phyloP scores from a whole-genome alignment of 2,329 filamentous ascomycete species.

The Orbilia oligospora region DNA sequence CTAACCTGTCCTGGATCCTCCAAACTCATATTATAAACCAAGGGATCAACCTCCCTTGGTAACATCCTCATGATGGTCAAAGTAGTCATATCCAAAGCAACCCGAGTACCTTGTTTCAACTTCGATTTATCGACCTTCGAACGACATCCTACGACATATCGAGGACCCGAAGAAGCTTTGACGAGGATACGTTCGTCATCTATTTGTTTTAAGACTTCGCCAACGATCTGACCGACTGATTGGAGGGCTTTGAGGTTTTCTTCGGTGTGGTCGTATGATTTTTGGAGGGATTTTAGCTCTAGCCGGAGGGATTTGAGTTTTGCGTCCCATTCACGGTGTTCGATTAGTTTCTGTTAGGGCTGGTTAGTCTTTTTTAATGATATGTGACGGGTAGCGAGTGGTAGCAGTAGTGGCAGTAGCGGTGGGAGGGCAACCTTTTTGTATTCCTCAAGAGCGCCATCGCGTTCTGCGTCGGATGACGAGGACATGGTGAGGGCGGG shows the following conservation, averaged over 20 bases:
- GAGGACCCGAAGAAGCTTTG: conserved; percentile 95
- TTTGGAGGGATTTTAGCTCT: conserved; percentile 95
- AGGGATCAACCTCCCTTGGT: conserved; percentile 95
- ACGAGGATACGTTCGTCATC: conserved; percentile 96
- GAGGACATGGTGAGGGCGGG: conserved; percentile 40
- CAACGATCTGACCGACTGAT: conserved; percentile 99
- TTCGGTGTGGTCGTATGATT: conserved; percentile 95
- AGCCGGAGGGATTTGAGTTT: conserved; percentile 94
- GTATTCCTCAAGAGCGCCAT: conserved; percentile 82
- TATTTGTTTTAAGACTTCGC: conserved; percentile 97
- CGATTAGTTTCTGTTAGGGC: conserved; percentile 74
- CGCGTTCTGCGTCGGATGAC: conserved; percentile 71
- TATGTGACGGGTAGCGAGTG: too few species aligned
- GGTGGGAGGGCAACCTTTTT: conserved; percentile 71
- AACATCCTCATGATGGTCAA: conserved; percentile 99
- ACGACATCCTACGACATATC: conserved; percentile 98
- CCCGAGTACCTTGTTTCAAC: conserved; percentile 97
- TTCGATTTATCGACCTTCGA: conserved; percentile 98
- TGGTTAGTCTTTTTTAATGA: conserved; percentile 26
- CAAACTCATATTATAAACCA: conserved; percentile 99
- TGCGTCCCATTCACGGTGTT: conserved; percentile 98
- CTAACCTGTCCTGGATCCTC: conserved; percentile 98
- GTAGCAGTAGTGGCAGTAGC: not conserved
- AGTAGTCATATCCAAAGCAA: conserved; percentile 98
- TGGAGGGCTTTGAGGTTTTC: conserved; percentile 99